Conservation (phyloP, 2,329 filamentous ascomycete species). For the Aspergillus aculeatus region DNA sequence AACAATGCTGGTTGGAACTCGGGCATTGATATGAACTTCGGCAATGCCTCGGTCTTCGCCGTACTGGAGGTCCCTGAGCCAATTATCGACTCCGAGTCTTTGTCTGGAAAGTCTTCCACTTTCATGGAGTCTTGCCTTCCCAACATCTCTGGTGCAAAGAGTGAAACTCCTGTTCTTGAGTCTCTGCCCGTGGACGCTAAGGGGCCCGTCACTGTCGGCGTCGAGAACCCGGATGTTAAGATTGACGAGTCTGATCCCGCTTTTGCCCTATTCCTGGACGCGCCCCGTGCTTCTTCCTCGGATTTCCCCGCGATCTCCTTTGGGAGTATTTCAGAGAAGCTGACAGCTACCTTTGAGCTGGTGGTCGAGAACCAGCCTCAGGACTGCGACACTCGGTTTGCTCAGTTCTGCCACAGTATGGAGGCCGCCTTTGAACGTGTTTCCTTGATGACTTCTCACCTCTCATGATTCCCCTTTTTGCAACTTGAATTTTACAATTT, state of each 20-base stretch:
- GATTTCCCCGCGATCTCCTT: constrained; percentile 35
- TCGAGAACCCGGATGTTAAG: constrained; percentile 42
- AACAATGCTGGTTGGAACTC: constrained; percentile 45
- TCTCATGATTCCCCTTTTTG: constrained; percentile 36
- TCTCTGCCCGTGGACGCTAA: constrained; percentile 24
- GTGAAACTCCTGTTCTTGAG: constrained; percentile 51
- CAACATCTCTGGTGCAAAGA: constrained; percentile 48
- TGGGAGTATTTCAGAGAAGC: constrained; percentile 64
- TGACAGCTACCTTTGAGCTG: constrained; percentile 62
- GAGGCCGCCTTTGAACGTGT: constrained; percentile 45
- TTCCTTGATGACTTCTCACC: constrained; percentile 40
- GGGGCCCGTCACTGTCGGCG: constrained; percentile 19
- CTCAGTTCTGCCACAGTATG: constrained; percentile 40
- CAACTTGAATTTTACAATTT: constrained; percentile 18
- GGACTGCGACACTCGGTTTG: constrained; percentile 32
- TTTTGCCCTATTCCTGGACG: constrained; percentile 53
- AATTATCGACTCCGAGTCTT: constrained; percentile 56
- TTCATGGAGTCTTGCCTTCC: constrained; percentile 45
- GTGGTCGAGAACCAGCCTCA: constrained; percentile 49
- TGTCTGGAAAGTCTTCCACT: constrained; percentile 70
- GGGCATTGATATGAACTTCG: constrained; percentile 46
- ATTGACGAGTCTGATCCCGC: constrained; percentile 56
- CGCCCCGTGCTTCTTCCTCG: constrained; percentile 37
- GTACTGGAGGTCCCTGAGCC: constrained; percentile 69
- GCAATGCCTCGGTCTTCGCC: constrained; percentile 57